Conservation (phyloP, 2,329 filamentous ascomycete genomes). For the Paecilomyces variotii region DNA sequence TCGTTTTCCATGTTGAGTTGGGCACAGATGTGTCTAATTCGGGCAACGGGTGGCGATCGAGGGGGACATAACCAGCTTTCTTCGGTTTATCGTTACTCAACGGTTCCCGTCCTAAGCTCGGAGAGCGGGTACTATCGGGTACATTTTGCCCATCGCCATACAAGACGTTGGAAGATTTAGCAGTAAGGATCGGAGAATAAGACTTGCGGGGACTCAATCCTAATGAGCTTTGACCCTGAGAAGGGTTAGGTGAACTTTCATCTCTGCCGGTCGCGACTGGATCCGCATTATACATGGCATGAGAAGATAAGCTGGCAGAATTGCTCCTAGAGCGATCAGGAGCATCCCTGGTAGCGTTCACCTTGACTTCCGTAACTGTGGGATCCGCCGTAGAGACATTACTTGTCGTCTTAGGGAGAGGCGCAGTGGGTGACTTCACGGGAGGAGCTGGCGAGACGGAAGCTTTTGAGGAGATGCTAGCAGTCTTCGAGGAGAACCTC, state of each 20-base stretch:
- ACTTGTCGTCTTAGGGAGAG: slow-evolving; percentile 25
- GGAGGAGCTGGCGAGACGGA: slow-evolving; percentile 29
- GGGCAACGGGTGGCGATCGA: slow-evolving; percentile 18
- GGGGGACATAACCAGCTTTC: slow-evolving; percentile 10
- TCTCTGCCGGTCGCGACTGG: slow-evolving; percentile 20
- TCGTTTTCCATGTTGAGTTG: slow-evolving; percentile 14
- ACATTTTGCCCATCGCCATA: slow-evolving; percentile 16
- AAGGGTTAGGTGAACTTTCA: slow-evolving; percentile 20
- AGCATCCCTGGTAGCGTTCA: slow-evolving; percentile 27
- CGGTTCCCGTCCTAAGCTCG: slow-evolving; percentile 8
- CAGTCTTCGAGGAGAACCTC: slow-evolving; percentile 33
- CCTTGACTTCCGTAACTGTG: slow-evolving; percentile 40
- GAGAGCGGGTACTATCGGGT: slow-evolving; percentile 14
- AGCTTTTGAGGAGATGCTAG: slow-evolving; percentile 35
- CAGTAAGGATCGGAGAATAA: slow-evolving; percentile 26
- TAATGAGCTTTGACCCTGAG: slow-evolving; percentile 23
- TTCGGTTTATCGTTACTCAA: slow-evolving; percentile 16
- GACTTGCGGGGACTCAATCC: slow-evolving; percentile 20
- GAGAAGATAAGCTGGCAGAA: slow-evolving; percentile 23
- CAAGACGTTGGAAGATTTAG: slow-evolving; percentile 19
- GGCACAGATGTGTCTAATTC: slow-evolving; percentile 21
- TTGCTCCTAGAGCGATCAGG: slow-evolving; percentile 21
- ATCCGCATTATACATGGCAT: slow-evolving; percentile 21
- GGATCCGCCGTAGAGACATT: slow-evolving; percentile 32
- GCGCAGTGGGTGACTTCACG: slow-evolving; percentile 29